Evolutionary conservation across 805 yeast species (phyloP).

Genomic region (Nadsonia fulvescens): DNA sequence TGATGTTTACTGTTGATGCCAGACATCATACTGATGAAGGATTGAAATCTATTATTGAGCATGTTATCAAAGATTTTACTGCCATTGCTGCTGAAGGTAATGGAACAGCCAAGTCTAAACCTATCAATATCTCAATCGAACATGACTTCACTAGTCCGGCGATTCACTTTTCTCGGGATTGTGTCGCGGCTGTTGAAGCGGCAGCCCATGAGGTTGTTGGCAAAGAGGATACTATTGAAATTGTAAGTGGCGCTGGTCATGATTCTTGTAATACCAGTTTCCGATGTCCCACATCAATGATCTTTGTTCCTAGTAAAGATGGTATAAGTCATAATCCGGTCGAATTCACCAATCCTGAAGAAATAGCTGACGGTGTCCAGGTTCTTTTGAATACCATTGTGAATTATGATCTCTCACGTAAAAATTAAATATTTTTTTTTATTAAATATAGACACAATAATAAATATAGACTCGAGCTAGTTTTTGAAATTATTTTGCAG

Average conservation of each 20-base stretch:
- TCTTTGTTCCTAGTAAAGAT: slow-evolving; percentile 49
- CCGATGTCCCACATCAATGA: slow-evolving; percentile 53
- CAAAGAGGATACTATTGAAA: slow-evolving; percentile 6
- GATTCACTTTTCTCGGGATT: slow-evolving; percentile 33
- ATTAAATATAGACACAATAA: no score
- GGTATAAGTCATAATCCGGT: slow-evolving; percentile 52
- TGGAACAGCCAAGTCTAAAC: slow-evolving; percentile 17
- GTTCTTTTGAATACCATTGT: slow-evolving; percentile 35
- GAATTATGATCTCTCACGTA: slow-evolving; percentile 23
- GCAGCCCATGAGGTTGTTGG: slow-evolving; percentile 23
- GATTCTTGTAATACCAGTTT: slow-evolving; percentile 45
- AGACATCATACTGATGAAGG: slow-evolving; percentile 34
- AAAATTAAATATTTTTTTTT: no score
- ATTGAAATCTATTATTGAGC: slow-evolving; percentile 22
- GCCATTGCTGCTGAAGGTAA: slow-evolving; percentile 19
- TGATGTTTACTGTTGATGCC: slow-evolving; percentile 40
- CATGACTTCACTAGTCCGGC: slow-evolving; percentile 35
- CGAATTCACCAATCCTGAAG: slow-evolving; percentile 48
- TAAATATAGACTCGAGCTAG: no score
- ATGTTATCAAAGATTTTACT: slow-evolving; percentile 22
- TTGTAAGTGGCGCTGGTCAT: slow-evolving; percentile 51
- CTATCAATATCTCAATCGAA: slow-evolving; percentile 20
- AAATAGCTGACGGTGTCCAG: slow-evolving; percentile 40
- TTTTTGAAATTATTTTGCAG: no score
- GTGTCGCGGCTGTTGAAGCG: slow-evolving; percentile 32